Percentiles rank a stretch among this genome's conserved stretches.
Conservation (phyloP, 495 filamentous ascomycete species). For the Cercophora scortea region DNA sequence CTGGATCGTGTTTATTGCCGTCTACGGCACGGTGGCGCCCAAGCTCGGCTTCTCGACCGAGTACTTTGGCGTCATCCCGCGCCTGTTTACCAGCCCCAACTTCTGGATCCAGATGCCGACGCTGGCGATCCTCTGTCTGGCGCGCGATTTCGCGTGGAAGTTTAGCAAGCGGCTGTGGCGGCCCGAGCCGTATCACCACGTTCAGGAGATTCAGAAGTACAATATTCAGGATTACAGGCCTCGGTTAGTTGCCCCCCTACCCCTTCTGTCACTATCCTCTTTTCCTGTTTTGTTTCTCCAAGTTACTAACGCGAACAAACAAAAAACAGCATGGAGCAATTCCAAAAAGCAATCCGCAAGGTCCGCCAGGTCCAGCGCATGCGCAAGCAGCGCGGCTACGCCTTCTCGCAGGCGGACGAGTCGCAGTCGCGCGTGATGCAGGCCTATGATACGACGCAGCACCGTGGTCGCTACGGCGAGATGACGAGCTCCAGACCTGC, state of each 20-base stretch:
- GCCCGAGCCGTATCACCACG: constrained; percentile 94
- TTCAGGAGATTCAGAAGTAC: constrained; percentile 99
- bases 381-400: constrained; percentile 98
- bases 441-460: constrained; percentile 92
- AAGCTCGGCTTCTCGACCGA: constrained; percentile 76
- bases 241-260: constrained; percentile 50
- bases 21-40: constrained; percentile 86
- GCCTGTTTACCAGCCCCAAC: constrained; percentile 69
- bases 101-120: constrained; percentile 87
- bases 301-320: constrained; percentile 5
- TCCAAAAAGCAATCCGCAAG: constrained; percentile 99
- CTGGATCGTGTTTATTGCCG: constrained; percentile 84
- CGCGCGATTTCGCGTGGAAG: constrained; percentile 79
- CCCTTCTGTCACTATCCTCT: neutral
- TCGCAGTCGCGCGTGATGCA: constrained; percentile 87
- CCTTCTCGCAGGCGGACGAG: constrained; percentile 96
- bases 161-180: constrained; percentile 93
- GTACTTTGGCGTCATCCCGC: constrained; percentile 74
- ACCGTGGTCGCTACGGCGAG: constrained; percentile 89
- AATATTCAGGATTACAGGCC: constrained; percentile 99
- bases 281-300: neutral
- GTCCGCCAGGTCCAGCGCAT: constrained; percentile 97
- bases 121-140: constrained; percentile 75
- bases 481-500: constrained; percentile 66
- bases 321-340: constrained; percentile 85